These are phyloP conservation scores for Fusarium sp. DNA, from an alignment of 2,329 filamentous ascomycete species.

Conservation along the genomic window DNA sequence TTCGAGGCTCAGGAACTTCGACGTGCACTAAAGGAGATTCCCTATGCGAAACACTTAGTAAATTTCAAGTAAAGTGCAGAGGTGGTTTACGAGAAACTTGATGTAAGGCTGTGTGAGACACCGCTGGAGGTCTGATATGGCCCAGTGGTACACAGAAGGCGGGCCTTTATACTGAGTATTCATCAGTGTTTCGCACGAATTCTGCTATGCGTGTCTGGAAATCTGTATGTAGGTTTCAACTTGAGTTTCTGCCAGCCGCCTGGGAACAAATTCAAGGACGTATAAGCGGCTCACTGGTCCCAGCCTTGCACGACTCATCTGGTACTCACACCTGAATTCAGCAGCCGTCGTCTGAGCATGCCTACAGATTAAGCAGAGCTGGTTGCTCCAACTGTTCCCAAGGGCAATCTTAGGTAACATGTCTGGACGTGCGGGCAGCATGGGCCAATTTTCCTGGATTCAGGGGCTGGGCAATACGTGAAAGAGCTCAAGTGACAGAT, in stretches of 20 bases:
- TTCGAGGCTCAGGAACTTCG: background rate
- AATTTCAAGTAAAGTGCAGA: rapidly evolving
- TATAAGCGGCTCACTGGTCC: background rate
- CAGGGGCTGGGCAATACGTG: too few species aligned
- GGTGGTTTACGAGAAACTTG: rapidly evolving
- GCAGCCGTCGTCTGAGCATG: rapidly evolving
- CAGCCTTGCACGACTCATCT: rapidly evolving
- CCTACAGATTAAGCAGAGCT: background rate
- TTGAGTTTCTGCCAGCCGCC: background rate
- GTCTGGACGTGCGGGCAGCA: background rate
- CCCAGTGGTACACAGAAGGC: background rate
- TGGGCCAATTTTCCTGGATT: rapidly evolving
- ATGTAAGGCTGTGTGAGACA: too few species aligned
- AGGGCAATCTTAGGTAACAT: background rate
- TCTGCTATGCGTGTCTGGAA: too few species aligned
- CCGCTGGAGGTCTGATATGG: background rate
- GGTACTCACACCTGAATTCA: background rate
- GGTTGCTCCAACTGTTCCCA: too few species aligned
- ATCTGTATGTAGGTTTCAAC: background rate
- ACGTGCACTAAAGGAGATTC: background rate
- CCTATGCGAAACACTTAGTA: background rate
- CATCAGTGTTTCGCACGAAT: too few species aligned
- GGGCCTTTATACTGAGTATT: background rate
- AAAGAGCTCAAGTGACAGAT: background rate
- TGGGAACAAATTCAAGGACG: background rate